Evolutionary conservation across 345 rosid genomes (phyloP).

Genomic region (Gossypium sturtianum): DNA sequence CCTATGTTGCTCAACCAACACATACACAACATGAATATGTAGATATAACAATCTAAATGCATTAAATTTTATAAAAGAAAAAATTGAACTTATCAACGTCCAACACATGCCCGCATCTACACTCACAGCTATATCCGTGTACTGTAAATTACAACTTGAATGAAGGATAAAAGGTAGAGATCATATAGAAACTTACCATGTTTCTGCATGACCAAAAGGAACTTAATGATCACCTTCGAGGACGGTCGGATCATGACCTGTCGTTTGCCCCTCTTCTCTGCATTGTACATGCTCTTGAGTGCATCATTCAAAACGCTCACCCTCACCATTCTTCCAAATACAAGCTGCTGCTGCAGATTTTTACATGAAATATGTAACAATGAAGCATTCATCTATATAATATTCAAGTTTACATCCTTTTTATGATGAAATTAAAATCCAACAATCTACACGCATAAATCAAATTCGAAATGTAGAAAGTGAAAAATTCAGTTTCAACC

Average conservation of each 20-base stretch:
- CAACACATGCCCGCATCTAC: no score
- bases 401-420: no score
- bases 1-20: no score
- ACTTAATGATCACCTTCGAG: conserved; percentile 72
- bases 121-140: background rate
- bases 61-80: no score
- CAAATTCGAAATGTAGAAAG: background rate
- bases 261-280: conserved; percentile 73
- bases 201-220: conserved; percentile 73
- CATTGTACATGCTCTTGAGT: conserved; percentile 74
- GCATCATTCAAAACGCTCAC: conserved; percentile 78
- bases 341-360: conserved; percentile 15
- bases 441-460: no score
- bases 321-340: conserved; percentile 49
- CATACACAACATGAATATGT: no score
- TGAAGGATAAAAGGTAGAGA: background rate
- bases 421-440: no score
- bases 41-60: no score
- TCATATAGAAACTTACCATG: conserved; percentile 39
- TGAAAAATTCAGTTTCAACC: background rate
- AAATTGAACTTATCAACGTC: no score
- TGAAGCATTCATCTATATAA: background rate
- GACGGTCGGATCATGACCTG: conserved; percentile 86
- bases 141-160: background rate
- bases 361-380: background rate